Percentiles rank a stretch among this genome's conserved stretches.
Evolutionary conservation across 345 rosid species (phyloP).

Genomic region (Citrus reticulata): DNA sequence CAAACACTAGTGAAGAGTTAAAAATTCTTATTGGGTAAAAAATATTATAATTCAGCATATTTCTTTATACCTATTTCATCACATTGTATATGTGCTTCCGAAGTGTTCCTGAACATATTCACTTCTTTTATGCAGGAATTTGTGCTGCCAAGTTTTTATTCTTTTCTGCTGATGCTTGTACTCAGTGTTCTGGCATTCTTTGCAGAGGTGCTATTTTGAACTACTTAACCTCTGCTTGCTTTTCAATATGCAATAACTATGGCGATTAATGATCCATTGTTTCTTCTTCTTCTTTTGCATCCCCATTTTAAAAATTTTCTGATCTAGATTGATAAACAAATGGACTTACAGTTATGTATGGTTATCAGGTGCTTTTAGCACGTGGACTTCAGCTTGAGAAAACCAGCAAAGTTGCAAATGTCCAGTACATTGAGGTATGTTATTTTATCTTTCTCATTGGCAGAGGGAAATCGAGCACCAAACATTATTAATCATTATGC

Average conservation of each 20-base stretch:
- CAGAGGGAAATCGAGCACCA: neutral
- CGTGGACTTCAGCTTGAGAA: slow-evolving; percentile 92
- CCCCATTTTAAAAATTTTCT: neutral
- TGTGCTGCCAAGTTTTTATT: slow-evolving; percentile 58
- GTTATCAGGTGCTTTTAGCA: slow-evolving; percentile 64
- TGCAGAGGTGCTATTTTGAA: slow-evolving; percentile 56
- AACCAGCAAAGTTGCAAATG: slow-evolving; percentile 68
- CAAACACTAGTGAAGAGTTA: neutral
- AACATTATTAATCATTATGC: neutral
- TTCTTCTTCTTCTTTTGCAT: neutral
- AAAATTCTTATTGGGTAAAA: neutral
- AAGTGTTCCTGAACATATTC: neutral
- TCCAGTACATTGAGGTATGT: slow-evolving; percentile 66
- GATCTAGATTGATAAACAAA: neutral
- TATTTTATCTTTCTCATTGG: neutral
- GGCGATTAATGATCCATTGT: neutral
- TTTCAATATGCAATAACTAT: neutral
- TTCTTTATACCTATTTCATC: neutral
- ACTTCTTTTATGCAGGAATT: slow-evolving; percentile 47
- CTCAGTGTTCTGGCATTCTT: slow-evolving; percentile 70
- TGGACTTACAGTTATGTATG: slow-evolving; percentile 7
- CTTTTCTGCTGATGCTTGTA: slow-evolving; percentile 49
- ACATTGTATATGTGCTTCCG: neutral
- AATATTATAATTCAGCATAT: neutral
- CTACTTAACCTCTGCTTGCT: neutral